Evolutionary conservation across 2,329 filamentous ascomycete genomes (phyloP), one percentile per base, ranked within the genome.

Genomic region (Beauveria scarabaeidicola): DNA sequence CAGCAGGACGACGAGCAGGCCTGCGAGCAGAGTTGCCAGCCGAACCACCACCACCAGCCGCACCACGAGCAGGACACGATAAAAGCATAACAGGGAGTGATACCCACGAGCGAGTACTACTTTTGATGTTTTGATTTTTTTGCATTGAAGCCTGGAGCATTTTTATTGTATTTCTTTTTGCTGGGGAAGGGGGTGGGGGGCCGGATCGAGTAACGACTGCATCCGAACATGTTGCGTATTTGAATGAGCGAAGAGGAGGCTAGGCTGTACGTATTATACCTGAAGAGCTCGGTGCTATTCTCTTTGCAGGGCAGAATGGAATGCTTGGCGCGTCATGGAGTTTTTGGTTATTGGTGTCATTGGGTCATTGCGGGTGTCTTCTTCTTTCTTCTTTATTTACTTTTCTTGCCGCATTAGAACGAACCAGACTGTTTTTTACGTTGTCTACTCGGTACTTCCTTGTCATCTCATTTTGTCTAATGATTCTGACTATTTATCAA

Each of bases 1-100:
- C 32, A 59, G 51, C 58, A 59, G 58, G 41, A 29, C 58, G 6
- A 59, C 51, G 17, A 54, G 58, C 51, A 38, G 58, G n/a, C 25
- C 51, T 3, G 51, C 51, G 43, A 60, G 58, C 52, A 48, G 52
- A 21, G 38, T n/a, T 29, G 6, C 55, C 10, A 51, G 55, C 5
- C n/a, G 55, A 32, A 41, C 51, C 19, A n/a, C 36, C 10, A 52
- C n/a, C 17, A 55, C 40, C 25, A 58, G 38, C 56, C 56, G 56
- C 17, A 52, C 56, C 8, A 52, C 47, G 9, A 58, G 56, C 48
- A 52, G 56, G 40, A 58, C 56, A 46, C 48, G 56, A 58, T 58
- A 36, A 46, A 47, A 32, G 56, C 48, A 58, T 52, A 27, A 32
- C 32, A 21, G 40, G 27, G 48, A 52, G 56, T 27, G 27, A 58